These are phyloP conservation scores for Pharus latifolius DNA, from an alignment of 176 grass and related monocot genomes.

Conservation along the genomic window DNA sequence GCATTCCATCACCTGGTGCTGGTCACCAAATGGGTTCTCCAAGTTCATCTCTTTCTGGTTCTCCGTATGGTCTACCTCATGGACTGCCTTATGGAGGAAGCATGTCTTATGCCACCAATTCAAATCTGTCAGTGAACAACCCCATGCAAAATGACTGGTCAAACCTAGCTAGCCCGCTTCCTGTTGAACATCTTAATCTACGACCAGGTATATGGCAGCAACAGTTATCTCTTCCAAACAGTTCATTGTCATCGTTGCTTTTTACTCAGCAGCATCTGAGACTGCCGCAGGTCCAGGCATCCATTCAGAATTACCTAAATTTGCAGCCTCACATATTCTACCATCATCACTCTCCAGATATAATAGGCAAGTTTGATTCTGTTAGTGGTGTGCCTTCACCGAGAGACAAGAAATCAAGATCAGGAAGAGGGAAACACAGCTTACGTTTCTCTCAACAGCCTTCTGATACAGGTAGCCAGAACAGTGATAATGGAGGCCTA, in stretches of 20 bases:
- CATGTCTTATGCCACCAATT: constrained; percentile 39
- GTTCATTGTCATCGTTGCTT: constrained; percentile 43
- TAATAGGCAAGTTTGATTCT: constrained; percentile 34
- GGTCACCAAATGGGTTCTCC: constrained; percentile 48
- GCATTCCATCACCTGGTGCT: constrained; percentile 71
- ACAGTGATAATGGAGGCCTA: constrained; percentile 40
- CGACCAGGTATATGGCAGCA: constrained; percentile 31
- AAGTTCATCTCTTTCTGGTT: constrained; percentile 46
- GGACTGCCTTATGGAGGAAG: constrained; percentile 57
- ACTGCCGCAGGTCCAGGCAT: constrained; percentile 29
- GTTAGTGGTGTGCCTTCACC: constrained; percentile 40
- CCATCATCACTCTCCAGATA: constrained; percentile 30
- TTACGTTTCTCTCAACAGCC: constrained; percentile 34
- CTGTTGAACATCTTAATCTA: constrained; percentile 49
- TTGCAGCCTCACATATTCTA: constrained; percentile 30
- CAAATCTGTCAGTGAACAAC: constrained; percentile 22
- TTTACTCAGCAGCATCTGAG: constrained; percentile 43
- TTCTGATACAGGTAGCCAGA: constrained; percentile 45
- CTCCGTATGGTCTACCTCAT: constrained; percentile 45
- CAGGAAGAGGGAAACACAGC: constrained; percentile 64
- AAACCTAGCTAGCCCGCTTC: constrained; percentile 27
- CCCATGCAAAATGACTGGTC: constrained; percentile 27
- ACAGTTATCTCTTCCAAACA: constrained; percentile 41
- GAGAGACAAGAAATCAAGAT: constrained; percentile 59
- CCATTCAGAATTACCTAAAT: constrained; percentile 35